Evolutionary conservation across 2,329 filamentous ascomycete species (phyloP), one percentile per base, ranked within the genome.

Genomic region (Beauveria brongniartii): DNA sequence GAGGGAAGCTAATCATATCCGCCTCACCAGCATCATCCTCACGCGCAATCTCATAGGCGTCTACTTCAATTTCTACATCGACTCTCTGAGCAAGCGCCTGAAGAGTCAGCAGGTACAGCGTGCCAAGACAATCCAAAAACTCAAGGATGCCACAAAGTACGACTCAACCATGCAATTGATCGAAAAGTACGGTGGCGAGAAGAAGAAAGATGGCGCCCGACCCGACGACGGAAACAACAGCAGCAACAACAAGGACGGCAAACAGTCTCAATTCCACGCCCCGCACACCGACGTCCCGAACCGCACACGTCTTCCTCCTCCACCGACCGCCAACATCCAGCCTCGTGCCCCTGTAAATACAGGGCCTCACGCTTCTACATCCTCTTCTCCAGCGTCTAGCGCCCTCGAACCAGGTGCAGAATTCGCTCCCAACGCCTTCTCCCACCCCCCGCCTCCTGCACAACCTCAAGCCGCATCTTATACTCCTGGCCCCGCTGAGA

Each of bases 111-210:
- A 92, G 68, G 84, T 85, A 59, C 90, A 97, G 73, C 86, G 93
- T 59, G 85, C 90, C 62, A 86, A 86, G 67, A 96, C 92, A 2
- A 97, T 99, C 65, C 89, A 96, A 72, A 92, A 92, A 75, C 84
- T 99, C 64, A 99, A 99, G 75, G 87, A 89, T 62, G 92, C 92
- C 28, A 99, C 94, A 40, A 96, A 90, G 73, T 99, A 97, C 77
- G 91, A 97, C 74, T 94, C 92, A 37, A 99, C 94, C 1, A 85
- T 95, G 69, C 86, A 97, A 71, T 76, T 99, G 63, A 83, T 99
- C 12, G 91, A 97, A 69, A 99, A 97, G 69, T 99, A 99, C 72
- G 92, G 92, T 41, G 89, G 85, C 10, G 78, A 80, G 22, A 84
- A 87, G 64, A 76, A 80, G 68, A 76, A 78, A 69, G 69, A 69